Percentiles rank a stretch among this genome's conserved stretches.
phyloP scores from a whole-genome alignment of 2,329 filamentous ascomycete genomes.

The Aspergillus sp. region DNA sequence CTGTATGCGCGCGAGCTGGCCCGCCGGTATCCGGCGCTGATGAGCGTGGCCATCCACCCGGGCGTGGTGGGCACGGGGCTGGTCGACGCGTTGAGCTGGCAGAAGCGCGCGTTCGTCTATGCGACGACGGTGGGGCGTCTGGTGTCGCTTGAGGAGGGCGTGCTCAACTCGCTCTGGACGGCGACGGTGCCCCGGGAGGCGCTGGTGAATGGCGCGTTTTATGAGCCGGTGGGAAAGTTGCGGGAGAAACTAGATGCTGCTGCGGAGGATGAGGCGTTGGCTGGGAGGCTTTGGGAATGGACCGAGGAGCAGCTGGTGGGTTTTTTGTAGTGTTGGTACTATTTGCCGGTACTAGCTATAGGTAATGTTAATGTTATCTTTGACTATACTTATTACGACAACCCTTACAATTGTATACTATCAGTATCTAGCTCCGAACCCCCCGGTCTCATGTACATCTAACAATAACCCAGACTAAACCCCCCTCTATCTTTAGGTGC shows the following conservation, averaged over 20 bases:
- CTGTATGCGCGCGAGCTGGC: slow-evolving; percentile 45
- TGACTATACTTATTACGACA: no score
- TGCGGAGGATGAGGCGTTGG: slow-evolving; percentile 8
- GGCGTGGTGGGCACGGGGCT: slow-evolving; percentile 42
- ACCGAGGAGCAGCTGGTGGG: not conserved
- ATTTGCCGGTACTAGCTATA: not conserved
- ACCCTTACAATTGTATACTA: no score
- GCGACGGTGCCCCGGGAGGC: slow-evolving; percentile 29
- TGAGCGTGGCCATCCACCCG: slow-evolving; percentile 40
- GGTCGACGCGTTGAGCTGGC: not conserved
- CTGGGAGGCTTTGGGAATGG: not conserved
- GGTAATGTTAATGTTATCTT: not conserved
- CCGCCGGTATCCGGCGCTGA: slow-evolving; percentile 36
- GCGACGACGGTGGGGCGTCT: slow-evolving; percentile 6
- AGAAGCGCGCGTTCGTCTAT: not conserved
- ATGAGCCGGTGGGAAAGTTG: slow-evolving; percentile 10
- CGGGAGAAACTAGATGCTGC: slow-evolving; percentile 2
- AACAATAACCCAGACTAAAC: no score
- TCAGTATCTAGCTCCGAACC: no score
- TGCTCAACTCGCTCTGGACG: slow-evolving; percentile 44
- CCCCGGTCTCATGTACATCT: no score
- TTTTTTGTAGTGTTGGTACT: not conserved
- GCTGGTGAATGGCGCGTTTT: slow-evolving; percentile 8
- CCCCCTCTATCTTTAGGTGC: no score
- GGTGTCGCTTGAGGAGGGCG: slow-evolving; percentile 34